These are phyloP conservation scores for Poa pratensis DNA, from an alignment of 176 grass and related monocot genomes.

Conservation along the genomic window DNA sequence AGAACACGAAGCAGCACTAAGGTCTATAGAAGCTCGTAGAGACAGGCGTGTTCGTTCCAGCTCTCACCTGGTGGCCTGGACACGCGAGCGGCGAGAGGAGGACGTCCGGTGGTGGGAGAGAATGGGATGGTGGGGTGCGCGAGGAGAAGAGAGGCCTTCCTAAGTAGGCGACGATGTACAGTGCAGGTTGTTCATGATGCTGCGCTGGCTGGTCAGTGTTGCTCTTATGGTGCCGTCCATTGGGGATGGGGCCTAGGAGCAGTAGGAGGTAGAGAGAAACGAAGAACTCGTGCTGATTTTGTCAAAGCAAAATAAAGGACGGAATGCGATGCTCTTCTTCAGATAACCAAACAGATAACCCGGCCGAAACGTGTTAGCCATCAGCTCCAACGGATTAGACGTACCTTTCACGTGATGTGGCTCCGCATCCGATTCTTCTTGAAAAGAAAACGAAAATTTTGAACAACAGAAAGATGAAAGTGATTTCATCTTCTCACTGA, in stretches of 20 bases:
- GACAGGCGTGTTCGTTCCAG: not conserved
- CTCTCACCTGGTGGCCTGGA: conserved; percentile 8
- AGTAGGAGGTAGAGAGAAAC: not conserved
- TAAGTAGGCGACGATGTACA: not conserved
- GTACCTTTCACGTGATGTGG: conserved; percentile 20
- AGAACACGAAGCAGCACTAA: too few species aligned
- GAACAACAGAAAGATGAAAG: not conserved
- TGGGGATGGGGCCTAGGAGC: not conserved
- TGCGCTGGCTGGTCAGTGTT: not conserved
- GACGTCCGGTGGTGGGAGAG: not conserved
- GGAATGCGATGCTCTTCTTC: conserved; percentile 11
- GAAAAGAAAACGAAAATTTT: not conserved
- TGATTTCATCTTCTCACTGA: not conserved
- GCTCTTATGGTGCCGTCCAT: not conserved
- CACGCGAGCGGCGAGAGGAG: not conserved
- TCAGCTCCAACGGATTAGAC: not conserved
- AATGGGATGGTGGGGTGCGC: not conserved
- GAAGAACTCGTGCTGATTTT: conserved; percentile 17
- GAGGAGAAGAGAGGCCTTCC: not conserved
- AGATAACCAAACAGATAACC: not conserved
- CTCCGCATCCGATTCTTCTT: not conserved
- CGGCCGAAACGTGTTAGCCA: not conserved
- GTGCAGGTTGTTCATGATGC: not conserved
- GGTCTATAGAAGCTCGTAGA: not conserved
- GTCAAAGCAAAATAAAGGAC: not conserved